Conservation (phyloP, 192 early-diverging fungal genomes). For the Helicostylum pulchrum region DNA sequence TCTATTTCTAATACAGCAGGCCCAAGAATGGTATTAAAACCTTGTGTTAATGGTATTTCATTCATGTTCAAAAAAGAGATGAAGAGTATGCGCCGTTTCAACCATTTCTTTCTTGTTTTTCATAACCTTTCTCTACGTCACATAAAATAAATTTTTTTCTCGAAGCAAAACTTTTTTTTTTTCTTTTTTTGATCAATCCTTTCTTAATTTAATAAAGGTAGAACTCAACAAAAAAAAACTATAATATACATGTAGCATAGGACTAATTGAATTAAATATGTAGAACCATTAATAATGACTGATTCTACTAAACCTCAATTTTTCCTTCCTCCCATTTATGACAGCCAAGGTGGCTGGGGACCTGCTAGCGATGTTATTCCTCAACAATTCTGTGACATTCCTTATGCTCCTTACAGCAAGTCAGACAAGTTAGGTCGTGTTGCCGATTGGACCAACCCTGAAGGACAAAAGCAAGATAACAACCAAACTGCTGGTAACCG, state of each 20-base stretch:
- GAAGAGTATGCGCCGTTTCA: too few species aligned
- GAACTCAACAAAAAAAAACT: background rate
- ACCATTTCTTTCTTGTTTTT: too few species aligned
- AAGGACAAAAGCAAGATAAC: conserved; percentile 53
- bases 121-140: too few species aligned
- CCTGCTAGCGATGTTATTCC: conserved; percentile 65
- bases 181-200: background rate
- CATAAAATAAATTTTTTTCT: too few species aligned
- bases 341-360: conserved; percentile 89
- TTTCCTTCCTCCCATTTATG: conserved; percentile 72
- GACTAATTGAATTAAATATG: background rate
- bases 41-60: conserved; percentile 25
- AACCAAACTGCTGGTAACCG: conserved; percentile 48
- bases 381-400: conserved; percentile 72
- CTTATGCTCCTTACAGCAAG: conserved; percentile 95
- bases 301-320: conserved; percentile 49
- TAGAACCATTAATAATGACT: conserved; percentile 9
- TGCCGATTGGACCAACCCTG: conserved; percentile 86
- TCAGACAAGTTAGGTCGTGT: conserved; percentile 91
- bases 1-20: conserved; percentile 54
- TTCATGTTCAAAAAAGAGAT: background rate
- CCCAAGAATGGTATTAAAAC: conserved; percentile 41
- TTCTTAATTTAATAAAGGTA: too few species aligned
- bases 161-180: conserved; percentile 1
- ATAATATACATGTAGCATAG: background rate